Base-by-base conservation (phyloP, 1,284 basidiomycete species). In the Ustilago lituana region DNA sequence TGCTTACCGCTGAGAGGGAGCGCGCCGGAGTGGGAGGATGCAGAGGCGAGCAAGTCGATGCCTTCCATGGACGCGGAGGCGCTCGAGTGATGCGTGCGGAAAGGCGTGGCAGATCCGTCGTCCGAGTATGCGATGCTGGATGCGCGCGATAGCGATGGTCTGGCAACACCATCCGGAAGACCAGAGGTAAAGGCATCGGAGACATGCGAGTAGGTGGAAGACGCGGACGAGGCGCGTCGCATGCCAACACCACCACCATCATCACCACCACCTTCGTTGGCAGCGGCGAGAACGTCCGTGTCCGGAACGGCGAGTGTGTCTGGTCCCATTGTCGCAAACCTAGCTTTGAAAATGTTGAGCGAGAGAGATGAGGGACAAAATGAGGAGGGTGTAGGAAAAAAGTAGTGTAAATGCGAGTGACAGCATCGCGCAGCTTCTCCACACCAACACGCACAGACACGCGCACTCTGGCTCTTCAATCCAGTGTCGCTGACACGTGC, bases 361-460 rank as follows among this genome's bases (percentile, higher is more conserved):
- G 36, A 27, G 31, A 19, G n/a, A 32, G 55, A 24, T 20, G 29
- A 20, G 10, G 15, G 20, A 22, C 29, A 8, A 36, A 39, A 47
- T 19, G 33, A n/a, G n/a, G n/a, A n/a, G n/a, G n/a, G n/a, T n/a
- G n/a, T n/a, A n/a, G n/a, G n/a, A n/a, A n/a, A n/a, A n/a, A n/a
- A n/a, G n/a, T n/a, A n/a, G n/a, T n/a, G n/a, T n/a, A n/a, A n/a
- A n/a, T n/a, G n/a, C n/a, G 35, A 24, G 58, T 65, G 62, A 65
- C 56, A 59, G 47, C 62, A 65, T 55, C 51, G 56, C 62, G 62
- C 62, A 65, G 39, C 46, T 46, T 58, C 40, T 56, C 52, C 56
- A 59, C 62, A 65, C 52, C 46, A 49, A 56, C 52, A 54, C 49
- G 6, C 35, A 45, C 12, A 24, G 38, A 31, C 29, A 32, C 26